Percentiles rank a stretch among this genome's conserved stretches.
Evolutionary conservation across 2,329 filamentous ascomycete genomes (phyloP).

Genomic region (Herpotrichia juniperi): DNA sequence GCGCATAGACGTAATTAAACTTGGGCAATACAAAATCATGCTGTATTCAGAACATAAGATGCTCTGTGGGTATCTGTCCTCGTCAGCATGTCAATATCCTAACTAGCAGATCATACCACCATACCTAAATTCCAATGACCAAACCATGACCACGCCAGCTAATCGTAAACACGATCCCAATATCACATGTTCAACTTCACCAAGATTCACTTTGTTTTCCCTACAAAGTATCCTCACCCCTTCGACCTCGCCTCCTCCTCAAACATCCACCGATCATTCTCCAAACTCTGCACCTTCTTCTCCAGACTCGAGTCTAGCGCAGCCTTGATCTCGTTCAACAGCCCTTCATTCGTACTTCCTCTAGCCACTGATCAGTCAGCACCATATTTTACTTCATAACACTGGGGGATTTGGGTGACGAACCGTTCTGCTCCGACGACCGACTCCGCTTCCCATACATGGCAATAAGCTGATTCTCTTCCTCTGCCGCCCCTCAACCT

Average conservation of each 20-base stretch:
- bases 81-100: background rate
- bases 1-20: no score
- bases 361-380: background rate
- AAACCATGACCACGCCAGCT: background rate
- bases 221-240: background rate
- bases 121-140: slow-evolving; percentile 1
- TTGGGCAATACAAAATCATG: no score
- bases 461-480: slow-evolving; percentile 40
- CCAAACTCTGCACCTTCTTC: slow-evolving; percentile 73
- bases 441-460: slow-evolving; percentile 37
- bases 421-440: slow-evolving; percentile 30
- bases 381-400: no score
- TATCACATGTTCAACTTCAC: background rate
- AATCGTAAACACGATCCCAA: background rate
- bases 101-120: background rate
- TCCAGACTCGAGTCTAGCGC: slow-evolving; percentile 68
- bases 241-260: slow-evolving; percentile 63
- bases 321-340: slow-evolving; percentile 50
- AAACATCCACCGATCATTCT: slow-evolving; percentile 92
- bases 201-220: background rate
- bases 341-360: slow-evolving; percentile 8
- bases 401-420: background rate
- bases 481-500: slow-evolving; percentile 27
- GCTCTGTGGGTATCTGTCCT: background rate
- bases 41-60: background rate